Evolutionary conservation across 441 rosid species (phyloP).

Genomic region (Dalechampia spathulata): DNA sequence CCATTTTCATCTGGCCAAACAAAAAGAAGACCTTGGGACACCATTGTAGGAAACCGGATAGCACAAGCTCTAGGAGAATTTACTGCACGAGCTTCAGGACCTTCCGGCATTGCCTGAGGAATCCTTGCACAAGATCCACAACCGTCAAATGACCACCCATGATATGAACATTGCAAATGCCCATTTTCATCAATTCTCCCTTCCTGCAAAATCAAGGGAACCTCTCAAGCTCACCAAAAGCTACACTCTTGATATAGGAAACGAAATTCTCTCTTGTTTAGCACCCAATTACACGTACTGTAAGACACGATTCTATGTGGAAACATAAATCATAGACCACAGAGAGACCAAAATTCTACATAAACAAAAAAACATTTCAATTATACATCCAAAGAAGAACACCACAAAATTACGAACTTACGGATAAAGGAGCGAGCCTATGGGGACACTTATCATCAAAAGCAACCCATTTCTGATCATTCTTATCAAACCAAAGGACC

Average conservation of each 20-base stretch:
- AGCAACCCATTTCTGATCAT: slow-evolving; percentile 58
- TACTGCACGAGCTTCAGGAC: slow-evolving; percentile 89
- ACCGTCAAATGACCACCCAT: slow-evolving; percentile 92
- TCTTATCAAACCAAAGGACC: slow-evolving; percentile 71
- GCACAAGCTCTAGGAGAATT: slow-evolving; percentile 75
- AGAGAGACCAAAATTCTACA: too few relatives aligned
- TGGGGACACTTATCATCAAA: slow-evolving; percentile 88
- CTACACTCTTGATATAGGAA: too few relatives aligned
- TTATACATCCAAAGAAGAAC: neutral
- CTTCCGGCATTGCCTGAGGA: slow-evolving; percentile 75
- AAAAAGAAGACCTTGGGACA: slow-evolving; percentile 89
- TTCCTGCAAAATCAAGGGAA: slow-evolving; percentile 40
- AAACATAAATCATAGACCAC: too few relatives aligned
- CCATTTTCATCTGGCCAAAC: slow-evolving; percentile 98
- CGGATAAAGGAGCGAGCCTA: slow-evolving; percentile 83
- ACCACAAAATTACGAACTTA: slow-evolving; percentile 27
- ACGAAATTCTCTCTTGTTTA: neutral
- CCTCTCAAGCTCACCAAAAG: slow-evolving; percentile 4
- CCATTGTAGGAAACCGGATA: slow-evolving; percentile 59
- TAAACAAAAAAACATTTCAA: neutral
- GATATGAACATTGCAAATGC: slow-evolving; percentile 89
- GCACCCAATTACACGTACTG: neutral
- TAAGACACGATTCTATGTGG: neutral
- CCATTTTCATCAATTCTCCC: slow-evolving; percentile 89
- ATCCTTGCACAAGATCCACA: slow-evolving; percentile 81